These are phyloP conservation scores for Hibiscus tridactylites DNA, from an alignment of 345 rosid genomes.

Conservation along the genomic window DNA sequence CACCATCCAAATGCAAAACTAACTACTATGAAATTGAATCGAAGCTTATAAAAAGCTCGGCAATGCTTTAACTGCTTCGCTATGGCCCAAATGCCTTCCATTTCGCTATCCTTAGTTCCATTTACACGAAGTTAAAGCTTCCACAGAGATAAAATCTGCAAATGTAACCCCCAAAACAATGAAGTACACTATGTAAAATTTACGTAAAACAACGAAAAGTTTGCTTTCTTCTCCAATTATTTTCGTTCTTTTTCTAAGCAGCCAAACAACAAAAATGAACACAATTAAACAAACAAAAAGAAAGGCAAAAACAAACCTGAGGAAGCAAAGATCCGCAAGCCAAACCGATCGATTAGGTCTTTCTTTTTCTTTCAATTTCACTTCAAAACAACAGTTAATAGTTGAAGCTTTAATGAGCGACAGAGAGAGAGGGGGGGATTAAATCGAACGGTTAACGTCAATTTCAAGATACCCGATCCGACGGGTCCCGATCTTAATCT, in stretches of 20 bases:
- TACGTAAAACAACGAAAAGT: neutral
- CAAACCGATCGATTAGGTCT: slow-evolving; percentile 13
- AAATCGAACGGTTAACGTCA: slow-evolving; percentile 22
- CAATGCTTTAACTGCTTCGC: slow-evolving; percentile 10
- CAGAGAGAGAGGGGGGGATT: slow-evolving; percentile 5
- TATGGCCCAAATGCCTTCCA: slow-evolving; percentile 10
- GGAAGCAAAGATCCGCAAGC: slow-evolving; percentile 6
- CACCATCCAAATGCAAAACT: slow-evolving; percentile 5
- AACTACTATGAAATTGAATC: neutral
- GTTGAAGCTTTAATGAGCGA: neutral
- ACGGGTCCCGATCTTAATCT: slow-evolving; percentile 22
- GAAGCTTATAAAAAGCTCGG: slow-evolving; percentile 4
- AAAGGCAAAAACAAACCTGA: slow-evolving; percentile 11
- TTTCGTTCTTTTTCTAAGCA: slow-evolving; percentile 11
- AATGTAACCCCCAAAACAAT: neutral
- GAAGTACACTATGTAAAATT: neutral
- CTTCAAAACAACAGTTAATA: neutral
- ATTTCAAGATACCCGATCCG: slow-evolving; percentile 2
- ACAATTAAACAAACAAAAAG: neutral
- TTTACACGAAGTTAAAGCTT: slow-evolving; percentile 16
- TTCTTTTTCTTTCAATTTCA: neutral
- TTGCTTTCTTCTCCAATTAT: neutral
- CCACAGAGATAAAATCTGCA: slow-evolving; percentile 33
- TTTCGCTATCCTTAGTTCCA: slow-evolving; percentile 18
- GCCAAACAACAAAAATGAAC: slow-evolving; percentile 13